Percentiles rank a stretch among this genome's conserved stretches.
Conservation (phyloP, 208 protist species). For the Trypanosoma grayi region DNA sequence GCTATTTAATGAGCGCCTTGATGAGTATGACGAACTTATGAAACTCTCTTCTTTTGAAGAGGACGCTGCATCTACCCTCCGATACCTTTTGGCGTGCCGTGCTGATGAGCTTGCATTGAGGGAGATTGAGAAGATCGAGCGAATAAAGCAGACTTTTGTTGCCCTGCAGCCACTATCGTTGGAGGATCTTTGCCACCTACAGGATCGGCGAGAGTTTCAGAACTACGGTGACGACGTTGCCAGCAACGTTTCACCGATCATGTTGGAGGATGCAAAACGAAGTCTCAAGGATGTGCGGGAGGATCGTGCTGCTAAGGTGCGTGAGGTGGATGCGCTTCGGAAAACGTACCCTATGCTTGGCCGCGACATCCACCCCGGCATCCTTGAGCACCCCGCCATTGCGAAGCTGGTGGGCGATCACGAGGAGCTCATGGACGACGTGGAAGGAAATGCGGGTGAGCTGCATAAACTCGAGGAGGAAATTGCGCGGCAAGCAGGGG, state of each 20-base stretch:
- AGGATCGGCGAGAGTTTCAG: conserved; percentile 12
- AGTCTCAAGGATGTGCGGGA: conserved; percentile 10
- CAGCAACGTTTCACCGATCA: background rate
- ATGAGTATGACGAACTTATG: conserved; percentile 25
- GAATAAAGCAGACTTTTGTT: conserved; percentile 9
- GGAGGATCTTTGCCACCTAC: conserved; percentile 21
- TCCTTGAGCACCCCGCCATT: conserved; percentile 52
- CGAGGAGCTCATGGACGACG: conserved; percentile 39
- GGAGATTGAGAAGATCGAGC: conserved; percentile 17
- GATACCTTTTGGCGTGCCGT: conserved; percentile 10
- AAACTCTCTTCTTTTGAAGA: conserved; percentile 4
- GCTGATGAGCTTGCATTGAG: conserved; percentile 14
- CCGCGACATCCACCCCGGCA: conserved; percentile 59
- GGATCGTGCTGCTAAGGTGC: conserved; percentile 15
- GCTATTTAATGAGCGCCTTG: conserved; percentile 21
- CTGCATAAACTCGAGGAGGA: conserved; percentile 40
- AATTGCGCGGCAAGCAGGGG: conserved; percentile 19
- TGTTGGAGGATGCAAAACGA: conserved; percentile 13
- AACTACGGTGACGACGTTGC: background rate
- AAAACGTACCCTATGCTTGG: conserved; percentile 52
- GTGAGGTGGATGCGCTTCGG: conserved; percentile 32
- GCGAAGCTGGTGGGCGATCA: conserved; percentile 37
- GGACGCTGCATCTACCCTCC: background rate
- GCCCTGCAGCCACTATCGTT: conserved; percentile 16
- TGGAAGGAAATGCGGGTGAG: conserved; percentile 21